These are phyloP conservation scores for Lojkania enalia DNA, from an alignment of 2,329 filamentous ascomycete genomes.

Conservation along the genomic window DNA sequence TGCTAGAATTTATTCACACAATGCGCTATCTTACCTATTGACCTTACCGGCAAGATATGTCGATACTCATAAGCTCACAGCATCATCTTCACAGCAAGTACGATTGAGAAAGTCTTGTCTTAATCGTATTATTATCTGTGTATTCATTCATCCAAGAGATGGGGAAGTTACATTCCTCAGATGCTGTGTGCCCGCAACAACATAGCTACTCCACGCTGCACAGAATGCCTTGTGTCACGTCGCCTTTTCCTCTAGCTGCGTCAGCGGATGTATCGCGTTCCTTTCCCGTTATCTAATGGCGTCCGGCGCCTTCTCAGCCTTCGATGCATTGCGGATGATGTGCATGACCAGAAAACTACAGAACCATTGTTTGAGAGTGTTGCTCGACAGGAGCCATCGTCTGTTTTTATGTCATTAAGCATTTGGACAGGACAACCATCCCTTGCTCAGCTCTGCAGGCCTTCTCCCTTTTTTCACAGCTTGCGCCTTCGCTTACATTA, in stretches of 20 bases:
- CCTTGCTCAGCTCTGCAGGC: slow-evolving; percentile 38
- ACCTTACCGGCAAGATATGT: too few species aligned
- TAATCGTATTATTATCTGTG: slow-evolving; percentile 14
- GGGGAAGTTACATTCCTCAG: slow-evolving; percentile 38
- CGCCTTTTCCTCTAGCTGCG: slow-evolving; percentile 34
- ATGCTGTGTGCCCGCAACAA: slow-evolving; percentile 33
- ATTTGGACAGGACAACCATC: slow-evolving; percentile 37
- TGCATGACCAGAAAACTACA: slow-evolving; percentile 24
- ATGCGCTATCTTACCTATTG: too few species aligned
- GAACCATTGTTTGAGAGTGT: slow-evolving; percentile 31
- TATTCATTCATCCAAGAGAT: slow-evolving; percentile 19
- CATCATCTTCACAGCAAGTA: too few species aligned
- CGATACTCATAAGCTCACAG: too few species aligned
- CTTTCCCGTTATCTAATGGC: slow-evolving; percentile 31
- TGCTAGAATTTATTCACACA: too few species aligned
- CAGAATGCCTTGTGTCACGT: slow-evolving; percentile 35
- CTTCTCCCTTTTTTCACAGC: slow-evolving; percentile 25
- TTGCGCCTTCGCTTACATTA: slow-evolving; percentile 24
- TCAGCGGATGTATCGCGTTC: slow-evolving; percentile 28
- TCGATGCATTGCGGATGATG: slow-evolving; percentile 21
- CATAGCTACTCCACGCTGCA: slow-evolving; percentile 26
- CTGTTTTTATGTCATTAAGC: slow-evolving; percentile 15
- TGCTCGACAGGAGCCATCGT: slow-evolving; percentile 31
- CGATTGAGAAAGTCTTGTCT: too few species aligned
- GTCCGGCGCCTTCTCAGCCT: slow-evolving; percentile 19